Conservation (phyloP, 306 rosid genomes). For the Morella rubra region DNA sequence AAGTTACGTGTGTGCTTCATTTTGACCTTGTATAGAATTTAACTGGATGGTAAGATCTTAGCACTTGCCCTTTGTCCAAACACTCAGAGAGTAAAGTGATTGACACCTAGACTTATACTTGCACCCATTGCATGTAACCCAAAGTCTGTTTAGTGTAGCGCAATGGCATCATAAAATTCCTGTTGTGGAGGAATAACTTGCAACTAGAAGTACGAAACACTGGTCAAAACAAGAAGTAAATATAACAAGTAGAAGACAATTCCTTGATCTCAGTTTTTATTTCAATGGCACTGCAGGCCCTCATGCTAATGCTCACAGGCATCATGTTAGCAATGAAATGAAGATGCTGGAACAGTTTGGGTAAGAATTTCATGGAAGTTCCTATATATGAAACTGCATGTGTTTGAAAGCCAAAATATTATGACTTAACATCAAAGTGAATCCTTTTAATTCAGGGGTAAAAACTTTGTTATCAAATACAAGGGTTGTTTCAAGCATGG, state of each 20-base stretch:
- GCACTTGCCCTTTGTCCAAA: background rate
- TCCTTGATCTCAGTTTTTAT: constrained; percentile 10
- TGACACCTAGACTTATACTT: background rate
- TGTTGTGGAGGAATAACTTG: background rate
- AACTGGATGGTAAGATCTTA: background rate
- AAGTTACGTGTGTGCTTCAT: background rate
- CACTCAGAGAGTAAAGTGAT: background rate
- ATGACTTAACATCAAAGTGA: constrained; percentile 14
- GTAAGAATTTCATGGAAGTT: constrained; percentile 35
- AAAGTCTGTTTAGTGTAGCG: background rate
- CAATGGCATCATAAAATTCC: background rate
- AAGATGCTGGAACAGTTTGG: constrained; percentile 77
- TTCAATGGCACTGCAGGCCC: constrained; percentile 55
- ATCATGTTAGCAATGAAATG: constrained; percentile 61
- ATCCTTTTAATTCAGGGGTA: constrained; percentile 51
- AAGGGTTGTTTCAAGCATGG: constrained; percentile 53
- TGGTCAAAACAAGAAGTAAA: background rate
- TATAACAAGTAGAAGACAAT: background rate
- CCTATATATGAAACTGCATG: background rate
- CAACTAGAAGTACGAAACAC: background rate
- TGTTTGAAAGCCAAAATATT: background rate
- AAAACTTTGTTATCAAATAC: constrained; percentile 53
- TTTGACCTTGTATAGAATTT: background rate
- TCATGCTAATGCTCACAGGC: constrained; percentile 54
- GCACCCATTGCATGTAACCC: background rate